Base-by-base conservation (phyloP, 2,329 filamentous ascomycete species). In the Calonectria pseudoturangicola region DNA sequence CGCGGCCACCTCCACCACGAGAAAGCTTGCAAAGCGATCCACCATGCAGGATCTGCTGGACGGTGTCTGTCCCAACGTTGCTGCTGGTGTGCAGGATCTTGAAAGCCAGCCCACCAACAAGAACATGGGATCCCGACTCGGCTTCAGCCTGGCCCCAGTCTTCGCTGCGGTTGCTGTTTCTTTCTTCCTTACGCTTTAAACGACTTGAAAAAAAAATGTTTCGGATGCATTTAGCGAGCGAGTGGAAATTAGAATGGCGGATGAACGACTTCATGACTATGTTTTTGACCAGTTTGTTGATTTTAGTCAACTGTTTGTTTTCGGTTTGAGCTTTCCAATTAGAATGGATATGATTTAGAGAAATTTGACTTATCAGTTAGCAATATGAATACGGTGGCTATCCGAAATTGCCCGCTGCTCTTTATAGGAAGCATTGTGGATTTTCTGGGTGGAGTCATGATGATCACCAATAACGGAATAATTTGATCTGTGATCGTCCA, bases 41-140 rank as follows among this genome's bases (percentile, higher is more conserved):
- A 73, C 75, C 25, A 79, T 79, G 77, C 77, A 78, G 41, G 76
- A 78, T 39, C 66, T 79, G 9, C 71, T 79, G n/a, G 71, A 79
- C 12, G 76, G 77, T 7, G 69, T 71, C 16, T 79, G 77, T 25
- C 77, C 77, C 12, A 71, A 78, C 30, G 54, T 77, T 25, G 56
- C 36, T 1, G 65, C 68, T 10, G 72, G 39, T 21, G 60, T 69
- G 2, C 18, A 54, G 39, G 65, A 71, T 13, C 43, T 71, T 28
- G 64, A 68, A 65, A 54, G 21, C 28, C 64, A 67, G 54, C 69
- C 69, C 5, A 71, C 69, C 25, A 66, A 33, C 9, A 56, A 25
- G 2, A 71, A 43, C 18, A 12, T 27, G 7, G 68, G 51, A 5
- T 36, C 25, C 6, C 13, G 3, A 1, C 12, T 62, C 15, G n/a